Evolutionary conservation across 306 rosid species (phyloP).

Genomic region (Rosa lucieae): DNA sequence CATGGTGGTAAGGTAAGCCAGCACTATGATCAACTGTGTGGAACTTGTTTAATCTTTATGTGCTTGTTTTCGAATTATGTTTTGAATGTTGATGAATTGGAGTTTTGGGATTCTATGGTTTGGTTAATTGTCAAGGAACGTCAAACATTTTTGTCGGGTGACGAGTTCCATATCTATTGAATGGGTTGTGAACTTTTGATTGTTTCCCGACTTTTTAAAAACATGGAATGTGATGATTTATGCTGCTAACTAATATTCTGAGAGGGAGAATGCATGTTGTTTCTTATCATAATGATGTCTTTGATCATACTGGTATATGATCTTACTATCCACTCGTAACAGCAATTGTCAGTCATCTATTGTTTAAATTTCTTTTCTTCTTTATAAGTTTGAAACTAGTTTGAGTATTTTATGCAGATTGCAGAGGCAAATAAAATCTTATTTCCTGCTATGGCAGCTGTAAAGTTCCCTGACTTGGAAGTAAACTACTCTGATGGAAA

Average conservation of each 20-base stretch:
- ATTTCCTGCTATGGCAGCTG: slow-evolving; percentile 64
- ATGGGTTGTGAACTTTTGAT: not conserved
- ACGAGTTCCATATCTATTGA: not conserved
- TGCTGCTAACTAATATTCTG: not conserved
- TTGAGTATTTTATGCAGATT: slow-evolving; percentile 45
- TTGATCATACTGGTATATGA: not conserved
- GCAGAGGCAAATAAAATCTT: slow-evolving; percentile 66
- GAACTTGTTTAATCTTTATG: not conserved
- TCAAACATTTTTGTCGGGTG: not conserved
- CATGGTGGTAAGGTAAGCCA: slow-evolving; percentile 95
- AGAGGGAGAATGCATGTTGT: not conserved
- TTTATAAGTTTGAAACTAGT: slow-evolving; percentile 7
- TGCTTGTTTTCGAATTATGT: not conserved
- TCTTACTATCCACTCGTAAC: not conserved
- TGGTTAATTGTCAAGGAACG: not conserved
- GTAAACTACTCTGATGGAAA: slow-evolving; percentile 55
- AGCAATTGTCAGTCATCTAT: not conserved
- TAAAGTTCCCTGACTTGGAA: slow-evolving; percentile 78
- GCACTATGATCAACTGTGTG: not conserved
- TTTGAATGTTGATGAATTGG: not conserved
- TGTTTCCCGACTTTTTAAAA: not conserved
- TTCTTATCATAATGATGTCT: not conserved
- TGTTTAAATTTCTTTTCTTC: not conserved
- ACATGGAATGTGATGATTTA: not conserved
- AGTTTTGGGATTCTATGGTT: not conserved